phyloP scores from a whole-genome alignment of 139 green algal species.

The Tetraselmis striata region DNA sequence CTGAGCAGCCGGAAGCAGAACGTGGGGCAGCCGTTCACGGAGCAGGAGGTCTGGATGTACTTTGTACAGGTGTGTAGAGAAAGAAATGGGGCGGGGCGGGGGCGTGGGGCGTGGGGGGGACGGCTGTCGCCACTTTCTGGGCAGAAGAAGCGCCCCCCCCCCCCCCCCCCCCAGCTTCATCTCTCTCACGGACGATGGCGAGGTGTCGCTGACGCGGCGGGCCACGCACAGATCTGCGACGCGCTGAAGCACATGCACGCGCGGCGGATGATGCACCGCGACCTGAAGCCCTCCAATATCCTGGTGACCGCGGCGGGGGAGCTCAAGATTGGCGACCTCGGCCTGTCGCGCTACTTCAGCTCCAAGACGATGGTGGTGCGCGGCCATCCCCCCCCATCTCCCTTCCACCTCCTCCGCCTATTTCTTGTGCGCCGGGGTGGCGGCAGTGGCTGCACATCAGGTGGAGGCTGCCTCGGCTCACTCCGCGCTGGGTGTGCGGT shows the following conservation, averaged over 20 bases:
- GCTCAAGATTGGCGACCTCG: slow-evolving; percentile 14
- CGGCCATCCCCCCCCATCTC: not conserved
- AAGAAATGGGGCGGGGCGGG: too few species aligned
- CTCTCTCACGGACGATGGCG: too few species aligned
- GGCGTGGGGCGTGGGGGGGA: not conserved
- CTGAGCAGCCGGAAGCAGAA: slow-evolving; percentile 12
- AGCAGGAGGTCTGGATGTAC: slow-evolving; percentile 21
- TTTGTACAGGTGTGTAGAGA: slow-evolving; percentile 28
- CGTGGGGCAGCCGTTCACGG: slow-evolving; percentile 14
- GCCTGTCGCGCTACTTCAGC: slow-evolving; percentile 38
- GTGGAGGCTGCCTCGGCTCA: too few species aligned
- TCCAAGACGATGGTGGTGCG: slow-evolving; percentile 4
- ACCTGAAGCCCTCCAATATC: slow-evolving; percentile 16
- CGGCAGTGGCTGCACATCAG: too few species aligned
- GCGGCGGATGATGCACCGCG: slow-evolving; percentile 14
- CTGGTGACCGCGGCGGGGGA: not conserved
- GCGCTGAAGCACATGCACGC: slow-evolving; percentile 13
- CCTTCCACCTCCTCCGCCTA: too few species aligned
- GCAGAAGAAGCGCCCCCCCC: too few species aligned
- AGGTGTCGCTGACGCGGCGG: too few species aligned
- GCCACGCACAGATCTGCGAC: not conserved
- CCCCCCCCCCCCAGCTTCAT: too few species aligned
- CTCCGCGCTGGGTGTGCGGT: too few species aligned
- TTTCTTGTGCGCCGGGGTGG: too few species aligned
- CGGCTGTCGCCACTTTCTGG: not conserved